Percentiles rank a stretch among this genome's conserved stretches.
phyloP scores from a whole-genome alignment of 768 basidiomycete species.

The Wakefieldia striispora region DNA sequence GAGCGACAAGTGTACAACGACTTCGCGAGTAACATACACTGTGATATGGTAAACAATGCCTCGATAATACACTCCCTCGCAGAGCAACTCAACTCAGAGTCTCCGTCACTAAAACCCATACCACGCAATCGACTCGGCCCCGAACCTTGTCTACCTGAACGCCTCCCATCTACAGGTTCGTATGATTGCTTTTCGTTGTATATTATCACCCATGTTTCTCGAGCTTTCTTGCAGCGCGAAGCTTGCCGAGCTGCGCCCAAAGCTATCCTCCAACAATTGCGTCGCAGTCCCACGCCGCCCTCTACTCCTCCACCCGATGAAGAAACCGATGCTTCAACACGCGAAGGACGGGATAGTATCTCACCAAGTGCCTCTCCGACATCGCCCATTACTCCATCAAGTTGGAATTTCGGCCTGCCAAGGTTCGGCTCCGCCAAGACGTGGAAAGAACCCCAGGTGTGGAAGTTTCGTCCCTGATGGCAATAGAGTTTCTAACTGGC shows the following conservation, averaged over 20 bases:
- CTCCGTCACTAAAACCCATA: slow-evolving; percentile 16
- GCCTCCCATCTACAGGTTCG: slow-evolving; percentile 67
- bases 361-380: slow-evolving; percentile 23
- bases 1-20: neutral
- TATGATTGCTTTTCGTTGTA: slow-evolving; percentile 10
- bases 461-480: slow-evolving; percentile 1
- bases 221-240: slow-evolving; percentile 73
- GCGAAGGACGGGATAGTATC: slow-evolving; percentile 12
- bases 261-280: slow-evolving; percentile 55
- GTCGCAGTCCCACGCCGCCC: slow-evolving; percentile 43
- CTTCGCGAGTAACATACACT: neutral
- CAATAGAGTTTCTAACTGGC: neutral
- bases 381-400: slow-evolving; percentile 16
- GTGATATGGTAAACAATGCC: slow-evolving; percentile 54
- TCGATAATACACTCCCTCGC: slow-evolving; percentile 30
- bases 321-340: slow-evolving; percentile 12
- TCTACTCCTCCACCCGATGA: slow-evolving; percentile 22
- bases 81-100: slow-evolving; percentile 22
- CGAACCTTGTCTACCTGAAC: slow-evolving; percentile 60
- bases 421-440: slow-evolving; percentile 14
- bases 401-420: slow-evolving; percentile 15
- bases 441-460: slow-evolving; percentile 58
- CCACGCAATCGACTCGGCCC: slow-evolving; percentile 43
- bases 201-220: slow-evolving; percentile 25
- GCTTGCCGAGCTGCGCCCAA: slow-evolving; percentile 56